These are phyloP conservation scores for Trichoderma citrinoviride DNA, from an alignment of 2,329 filamentous ascomycete species.

Conservation along the genomic window DNA sequence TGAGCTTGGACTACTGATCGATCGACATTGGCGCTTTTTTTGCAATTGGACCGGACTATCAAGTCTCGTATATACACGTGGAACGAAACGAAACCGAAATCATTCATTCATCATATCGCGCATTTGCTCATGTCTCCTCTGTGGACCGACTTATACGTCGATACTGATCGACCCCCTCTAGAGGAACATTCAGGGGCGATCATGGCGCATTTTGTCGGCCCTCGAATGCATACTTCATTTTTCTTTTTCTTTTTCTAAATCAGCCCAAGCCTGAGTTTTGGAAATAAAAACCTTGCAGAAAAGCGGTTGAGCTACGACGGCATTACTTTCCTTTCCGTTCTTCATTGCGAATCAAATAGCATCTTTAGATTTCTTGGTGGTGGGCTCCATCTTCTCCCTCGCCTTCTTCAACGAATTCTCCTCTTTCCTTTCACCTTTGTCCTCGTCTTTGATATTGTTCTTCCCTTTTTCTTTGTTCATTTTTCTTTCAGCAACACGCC, in stretches of 20 bases:
- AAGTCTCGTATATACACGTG: conserved; percentile 36
- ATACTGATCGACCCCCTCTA: neutral
- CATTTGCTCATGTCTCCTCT: conserved; percentile 37
- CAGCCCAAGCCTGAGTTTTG: conserved; percentile 7
- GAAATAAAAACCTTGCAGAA: conserved; percentile 10
- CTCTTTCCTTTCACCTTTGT: neutral
- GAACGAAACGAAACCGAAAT: conserved; percentile 29
- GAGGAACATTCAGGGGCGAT: neutral
- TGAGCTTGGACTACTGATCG: conserved; percentile 36
- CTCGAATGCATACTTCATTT: conserved; percentile 9
- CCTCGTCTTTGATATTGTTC: neutral
- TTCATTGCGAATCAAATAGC: neutral
- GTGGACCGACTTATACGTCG: neutral
- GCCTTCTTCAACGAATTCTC: conserved; percentile 28
- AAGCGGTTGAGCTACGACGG: conserved; percentile 12
- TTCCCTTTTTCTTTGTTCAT: conserved; percentile 23
- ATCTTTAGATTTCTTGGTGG: conserved; percentile 13
- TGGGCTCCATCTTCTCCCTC: conserved; percentile 28
- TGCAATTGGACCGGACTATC: conserved; percentile 32
- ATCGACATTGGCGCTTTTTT: conserved; percentile 31
- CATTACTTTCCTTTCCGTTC: conserved; percentile 2
- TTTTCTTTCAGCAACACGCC: neutral
- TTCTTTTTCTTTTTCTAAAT: neutral
- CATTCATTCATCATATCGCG: conserved; percentile 39
- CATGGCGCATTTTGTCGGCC: conserved; percentile 1